Conservation (phyloP, 352 stramenopile species). For the Phytophthora macrochlamydospora region DNA sequence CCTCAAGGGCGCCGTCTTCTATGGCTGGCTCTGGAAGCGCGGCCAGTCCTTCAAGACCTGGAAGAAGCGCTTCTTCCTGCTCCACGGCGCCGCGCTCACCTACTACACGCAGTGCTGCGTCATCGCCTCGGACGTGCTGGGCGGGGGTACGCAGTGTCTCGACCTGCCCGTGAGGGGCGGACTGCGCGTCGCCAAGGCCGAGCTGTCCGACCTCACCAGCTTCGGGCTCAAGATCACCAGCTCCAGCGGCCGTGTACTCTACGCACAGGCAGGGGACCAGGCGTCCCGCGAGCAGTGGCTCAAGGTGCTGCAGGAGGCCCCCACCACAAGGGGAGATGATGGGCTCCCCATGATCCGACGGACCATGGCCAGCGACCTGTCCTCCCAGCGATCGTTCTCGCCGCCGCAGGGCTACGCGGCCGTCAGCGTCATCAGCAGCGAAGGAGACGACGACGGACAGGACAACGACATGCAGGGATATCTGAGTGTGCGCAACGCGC, state of each 20-base stretch:
- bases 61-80: conserved; percentile 82
- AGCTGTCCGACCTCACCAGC: conserved; percentile 50
- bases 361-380: conserved; percentile 53
- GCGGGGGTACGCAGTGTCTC: conserved; percentile 56
- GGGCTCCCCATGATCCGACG: conserved; percentile 33
- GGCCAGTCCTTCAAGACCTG: conserved; percentile 78
- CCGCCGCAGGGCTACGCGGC: conserved; percentile 31
- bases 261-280: conserved; percentile 62
- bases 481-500: conserved; percentile 43
- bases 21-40: conserved; percentile 82
- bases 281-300: conserved; percentile 54
- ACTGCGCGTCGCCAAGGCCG: conserved; percentile 50
- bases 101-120: conserved; percentile 80
- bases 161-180: conserved; percentile 63
- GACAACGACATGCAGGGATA: conserved; percentile 48
- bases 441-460: conserved; percentile 43
- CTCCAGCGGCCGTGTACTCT: conserved; percentile 62
- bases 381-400: conserved; percentile 31
- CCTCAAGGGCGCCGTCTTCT: conserved; percentile 63
- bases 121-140: conserved; percentile 58
- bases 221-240: conserved; percentile 68
- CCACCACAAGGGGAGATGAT: conserved; percentile 34
- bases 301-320: conserved; percentile 55
- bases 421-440: conserved; percentile 54
- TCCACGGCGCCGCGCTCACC: conserved; percentile 66